phyloP scores from a whole-genome alignment of 495 filamentous ascomycete genomes.

The Penicillium tannophilum region DNA sequence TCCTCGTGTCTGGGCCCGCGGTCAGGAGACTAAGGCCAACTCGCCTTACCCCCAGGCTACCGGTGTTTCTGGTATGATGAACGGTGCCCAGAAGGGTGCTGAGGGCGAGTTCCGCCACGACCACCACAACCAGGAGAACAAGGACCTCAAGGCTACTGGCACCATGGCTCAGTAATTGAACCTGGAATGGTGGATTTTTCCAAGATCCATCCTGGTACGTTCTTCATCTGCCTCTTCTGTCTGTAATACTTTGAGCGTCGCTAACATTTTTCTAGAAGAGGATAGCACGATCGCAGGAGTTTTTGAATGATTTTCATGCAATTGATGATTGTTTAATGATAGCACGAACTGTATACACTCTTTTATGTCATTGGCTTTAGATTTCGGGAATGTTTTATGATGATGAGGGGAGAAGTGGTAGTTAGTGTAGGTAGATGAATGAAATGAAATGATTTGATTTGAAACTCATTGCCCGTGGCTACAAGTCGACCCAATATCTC shows the following conservation, averaged over 20 bases:
- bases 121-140: conserved; percentile 10
- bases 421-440: conserved; percentile 14
- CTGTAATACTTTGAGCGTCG: too few species aligned
- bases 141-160: conserved; percentile 14
- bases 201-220: conserved; percentile 9
- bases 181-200: background rate
- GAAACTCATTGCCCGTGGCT: background rate
- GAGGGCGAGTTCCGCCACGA: conserved; percentile 6
- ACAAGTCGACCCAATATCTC: conserved; percentile 41
- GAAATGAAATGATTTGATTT: conserved; percentile 11
- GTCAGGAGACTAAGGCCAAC: conserved; percentile 2
- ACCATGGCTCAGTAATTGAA: conserved; percentile 14
- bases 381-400: background rate
- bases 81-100: conserved; percentile 4
- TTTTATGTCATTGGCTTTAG: conserved; percentile 19
- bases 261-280: background rate
- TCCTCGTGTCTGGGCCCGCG: conserved; percentile 8
- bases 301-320: conserved; percentile 14
- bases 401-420: conserved; percentile 3
- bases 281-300: conserved; percentile 4
- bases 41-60: conserved; percentile 12
- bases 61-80: background rate
- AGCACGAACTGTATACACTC: conserved; percentile 34
- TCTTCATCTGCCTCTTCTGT: background rate
- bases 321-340: conserved; percentile 20